These are phyloP conservation scores for Macadamia tetraphylla DNA, from an alignment of 164 flowering plant species.

Conservation along the genomic window DNA sequence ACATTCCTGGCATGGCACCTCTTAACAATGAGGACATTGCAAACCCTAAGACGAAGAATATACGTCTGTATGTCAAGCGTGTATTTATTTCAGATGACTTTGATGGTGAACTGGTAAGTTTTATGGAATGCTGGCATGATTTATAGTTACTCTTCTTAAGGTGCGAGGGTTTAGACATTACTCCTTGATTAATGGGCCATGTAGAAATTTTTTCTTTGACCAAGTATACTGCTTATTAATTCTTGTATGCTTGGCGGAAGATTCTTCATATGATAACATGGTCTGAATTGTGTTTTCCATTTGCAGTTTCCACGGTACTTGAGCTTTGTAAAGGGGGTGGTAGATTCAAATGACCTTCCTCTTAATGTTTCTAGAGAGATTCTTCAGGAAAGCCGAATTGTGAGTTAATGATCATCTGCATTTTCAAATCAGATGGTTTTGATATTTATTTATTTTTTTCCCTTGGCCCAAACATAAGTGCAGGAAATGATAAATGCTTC, in stretches of 20 bases:
- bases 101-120: constrained; percentile 95
- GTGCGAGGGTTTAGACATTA: too few species aligned
- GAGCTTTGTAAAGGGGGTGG: constrained; percentile 98
- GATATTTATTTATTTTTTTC: too few species aligned
- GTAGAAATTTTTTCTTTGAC: background rate
- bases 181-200: background rate
- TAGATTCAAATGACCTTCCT: constrained; percentile 96
- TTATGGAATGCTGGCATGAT: too few species aligned
- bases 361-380: constrained; percentile 96
- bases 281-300: constrained; percentile 6
- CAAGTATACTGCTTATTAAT: too few species aligned
- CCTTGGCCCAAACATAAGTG: too few species aligned
- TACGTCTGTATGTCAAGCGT: constrained; percentile 90
- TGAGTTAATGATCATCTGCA: constrained; percentile 28
- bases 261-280: background rate
- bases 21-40: constrained; percentile 81
- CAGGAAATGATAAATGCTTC: too few species aligned
- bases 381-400: constrained; percentile 97
- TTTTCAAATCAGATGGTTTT: background rate
- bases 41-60: constrained; percentile 86
- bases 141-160: too few species aligned
- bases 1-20: constrained; percentile 95
- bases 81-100: constrained; percentile 98
- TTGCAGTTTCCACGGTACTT: constrained; percentile 90
- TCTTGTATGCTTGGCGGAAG: background rate